Percentiles rank a stretch among this genome's conserved stretches.
Evolutionary conservation across 371 early-diverging fungal species (phyloP).

Genomic region (Mortierella sp.): DNA sequence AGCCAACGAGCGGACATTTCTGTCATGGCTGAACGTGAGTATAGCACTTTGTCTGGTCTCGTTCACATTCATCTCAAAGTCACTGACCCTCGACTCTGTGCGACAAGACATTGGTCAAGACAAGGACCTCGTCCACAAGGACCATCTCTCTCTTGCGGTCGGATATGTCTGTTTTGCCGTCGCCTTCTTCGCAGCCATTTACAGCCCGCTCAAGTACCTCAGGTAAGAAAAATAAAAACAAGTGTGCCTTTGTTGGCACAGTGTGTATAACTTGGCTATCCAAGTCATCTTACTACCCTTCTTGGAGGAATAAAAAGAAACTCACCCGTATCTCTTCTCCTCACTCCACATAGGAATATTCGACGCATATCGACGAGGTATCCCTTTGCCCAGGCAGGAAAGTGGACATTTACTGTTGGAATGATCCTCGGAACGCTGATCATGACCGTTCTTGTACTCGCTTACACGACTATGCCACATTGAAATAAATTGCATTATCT

Average conservation of each 20-base stretch:
- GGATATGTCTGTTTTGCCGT: constrained; percentile 38
- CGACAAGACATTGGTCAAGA: background rate
- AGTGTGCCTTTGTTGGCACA: background rate
- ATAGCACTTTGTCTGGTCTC: constrained; percentile 37
- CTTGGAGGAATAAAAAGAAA: background rate
- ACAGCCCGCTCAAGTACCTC: constrained; percentile 43
- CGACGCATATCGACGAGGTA: constrained; percentile 49
- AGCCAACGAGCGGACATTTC: constrained; percentile 54
- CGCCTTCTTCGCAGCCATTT: constrained; percentile 24
- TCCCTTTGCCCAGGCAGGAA: constrained; percentile 48
- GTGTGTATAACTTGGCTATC: background rate
- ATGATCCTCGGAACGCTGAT: constrained; percentile 41
- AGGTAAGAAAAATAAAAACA: constrained; percentile 17
- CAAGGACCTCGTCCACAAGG: background rate
- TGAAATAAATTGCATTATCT: background rate
- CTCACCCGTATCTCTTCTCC: background rate
- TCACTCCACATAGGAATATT: constrained; percentile 31
- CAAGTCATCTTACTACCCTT: background rate
- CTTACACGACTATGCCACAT: constrained; percentile 17
- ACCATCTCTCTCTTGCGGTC: constrained; percentile 18
- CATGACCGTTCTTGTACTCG: constrained; percentile 38
- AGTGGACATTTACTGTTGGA: constrained; percentile 50
- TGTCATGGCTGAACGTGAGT: constrained; percentile 39
- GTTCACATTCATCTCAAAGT: constrained; percentile 34
- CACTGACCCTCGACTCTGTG: constrained; percentile 26